A percentile compares a stretch with the other conserved stretches of the same genome.
Evolutionary conservation across 495 filamentous ascomycete genomes (phyloP).

Genomic region (Daldinia concentrica): DNA sequence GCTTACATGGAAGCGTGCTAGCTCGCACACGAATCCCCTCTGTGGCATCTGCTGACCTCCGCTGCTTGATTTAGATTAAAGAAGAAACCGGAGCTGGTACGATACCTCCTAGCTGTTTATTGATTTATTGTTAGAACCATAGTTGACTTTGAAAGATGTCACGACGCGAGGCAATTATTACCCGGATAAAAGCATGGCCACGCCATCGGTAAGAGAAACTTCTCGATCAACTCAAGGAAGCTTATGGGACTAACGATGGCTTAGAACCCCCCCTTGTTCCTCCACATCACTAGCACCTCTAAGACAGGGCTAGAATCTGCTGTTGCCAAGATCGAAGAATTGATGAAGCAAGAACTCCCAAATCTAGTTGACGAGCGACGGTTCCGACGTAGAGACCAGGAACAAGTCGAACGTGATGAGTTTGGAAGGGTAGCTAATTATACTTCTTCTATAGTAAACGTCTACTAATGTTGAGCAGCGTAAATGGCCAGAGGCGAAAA

Average conservation of each 20-base stretch:
- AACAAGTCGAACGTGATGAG: conserved; percentile 92
- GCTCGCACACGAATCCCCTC: conserved; percentile 74
- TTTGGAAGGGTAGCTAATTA: conserved; percentile 77
- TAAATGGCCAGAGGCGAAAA: conserved; percentile 98
- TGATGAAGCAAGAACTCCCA: conserved; percentile 96
- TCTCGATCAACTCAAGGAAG: neutral
- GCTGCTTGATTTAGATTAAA: conserved; percentile 98
- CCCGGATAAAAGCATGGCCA: conserved; percentile 97
- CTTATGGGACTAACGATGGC: conserved; percentile 18
- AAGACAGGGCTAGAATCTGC: conserved; percentile 93
- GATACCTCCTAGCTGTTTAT: conserved; percentile 63
- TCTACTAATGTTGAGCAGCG: conserved; percentile 65
- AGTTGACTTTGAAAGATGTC: conserved; percentile 86
- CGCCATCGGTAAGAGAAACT: conserved; percentile 74
- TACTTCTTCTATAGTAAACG: conserved; percentile 25
- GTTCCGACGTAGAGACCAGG: conserved; percentile 87
- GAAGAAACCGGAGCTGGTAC: conserved; percentile 99
- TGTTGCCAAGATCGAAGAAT: conserved; percentile 83
- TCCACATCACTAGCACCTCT: conserved; percentile 92
- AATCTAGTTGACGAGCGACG: conserved; percentile 95
- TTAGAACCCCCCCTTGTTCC: conserved; percentile 91
- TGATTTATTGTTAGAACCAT: conserved; percentile 62
- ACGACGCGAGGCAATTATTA: conserved; percentile 96
- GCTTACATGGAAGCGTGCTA: conserved; percentile 85
- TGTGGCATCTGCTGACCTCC: conserved; percentile 98